Base-by-base conservation (phyloP, 208 protist genomes). In the Trypanosoma platydactyli region DNA sequence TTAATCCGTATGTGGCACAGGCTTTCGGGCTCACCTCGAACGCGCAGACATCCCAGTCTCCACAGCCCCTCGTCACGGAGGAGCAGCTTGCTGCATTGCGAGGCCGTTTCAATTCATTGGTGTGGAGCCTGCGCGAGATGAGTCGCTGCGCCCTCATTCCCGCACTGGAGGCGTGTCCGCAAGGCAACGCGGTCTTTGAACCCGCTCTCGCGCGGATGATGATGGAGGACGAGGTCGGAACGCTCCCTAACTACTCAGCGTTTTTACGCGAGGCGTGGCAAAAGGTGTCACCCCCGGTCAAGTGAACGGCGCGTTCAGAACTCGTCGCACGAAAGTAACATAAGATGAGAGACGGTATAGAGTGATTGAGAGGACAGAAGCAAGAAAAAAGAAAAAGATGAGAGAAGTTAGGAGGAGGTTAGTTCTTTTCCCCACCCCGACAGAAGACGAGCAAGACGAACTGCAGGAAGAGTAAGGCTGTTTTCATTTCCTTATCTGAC, bases 251-350 rank as follows among this genome's bases (percentile, higher is more conserved):
- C 40, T 94, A 94, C 68, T 73, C 77, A n/a, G 59, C 62, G 12
- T 94, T 86, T 65, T 54, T 92, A 56, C 72, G 77, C 29, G 81
- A 76, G 29, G 41, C 89, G 18, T 88, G 79, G 75, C 76, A 90
- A 50, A 76, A 76, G 64, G 70, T 84, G 38, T 68, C 52, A 29
- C 2, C 41, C 25, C 3, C 59, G 13, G 44, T 11, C 1, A 67
- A 61, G 50, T 73, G 49, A 71, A 22, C 12, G 3, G 1, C 9
- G 22, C 25, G 46, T 11, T 11, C 13, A 20, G 13, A 22, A 51
- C 16, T 22, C 46, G 7, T 11, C 9, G 46, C 13, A 22, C n/a
- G n/a, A n/a, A n/a, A n/a, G n/a, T n/a, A 29, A 25, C 6, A 52
- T 49, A 20, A 29, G 6, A 48, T 6, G 35, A 60, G 30, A 48